Base-by-base conservation (phyloP, 2,329 filamentous ascomycete species). In the Eutypella sp. region DNA sequence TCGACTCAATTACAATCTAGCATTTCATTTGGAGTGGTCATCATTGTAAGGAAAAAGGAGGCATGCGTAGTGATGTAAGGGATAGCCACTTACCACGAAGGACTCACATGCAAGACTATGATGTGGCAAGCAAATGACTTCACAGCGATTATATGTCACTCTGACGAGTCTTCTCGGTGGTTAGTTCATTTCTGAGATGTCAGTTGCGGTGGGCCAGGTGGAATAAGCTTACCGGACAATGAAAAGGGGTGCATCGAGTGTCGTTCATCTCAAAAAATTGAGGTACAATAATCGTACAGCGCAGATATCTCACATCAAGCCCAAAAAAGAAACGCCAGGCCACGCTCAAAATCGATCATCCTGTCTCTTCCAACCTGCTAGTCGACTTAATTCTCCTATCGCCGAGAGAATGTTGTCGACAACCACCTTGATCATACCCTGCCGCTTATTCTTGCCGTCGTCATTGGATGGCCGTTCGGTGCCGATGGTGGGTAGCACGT, bases 401-500 rank as follows among this genome's bases (percentile, higher is more conserved):
- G 67, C 68, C 1, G 74, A 74, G 22, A 78, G 70, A 2, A 79
- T 67, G 19, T 69, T 72, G 58, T 85, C 81, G 18, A 86, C 79
- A 10, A 85, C 61, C 1, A 81, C 76, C 63, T 86, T 86, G 44
- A 82, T 73, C 75, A 86, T 79, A 5, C 82, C 82, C 57, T 84
- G 80, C 13, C 79, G 74, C 59, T 72, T 75, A 46, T 62, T 67
- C 62, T 74, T 76, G 46, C 70, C 68, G 5, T 67, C 63, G 20
- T 70, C 71, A 11, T 67, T 69, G 8, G 69, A 63, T 3, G 78
- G 75, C 43, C 76, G 73, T 52, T 90, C 86, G 40, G 81, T 89
- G 11, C 89, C 89, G 79, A 96, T 96, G 7, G 85, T 95, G 0
- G 93, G 93, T 42, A 99, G 71, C 3, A 97, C 89, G 62, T 97